Percentiles rank a stretch among this genome's conserved stretches.
phyloP scores from a whole-genome alignment of 352 stramenopile genomes.

The Pythium aristosporum region DNA sequence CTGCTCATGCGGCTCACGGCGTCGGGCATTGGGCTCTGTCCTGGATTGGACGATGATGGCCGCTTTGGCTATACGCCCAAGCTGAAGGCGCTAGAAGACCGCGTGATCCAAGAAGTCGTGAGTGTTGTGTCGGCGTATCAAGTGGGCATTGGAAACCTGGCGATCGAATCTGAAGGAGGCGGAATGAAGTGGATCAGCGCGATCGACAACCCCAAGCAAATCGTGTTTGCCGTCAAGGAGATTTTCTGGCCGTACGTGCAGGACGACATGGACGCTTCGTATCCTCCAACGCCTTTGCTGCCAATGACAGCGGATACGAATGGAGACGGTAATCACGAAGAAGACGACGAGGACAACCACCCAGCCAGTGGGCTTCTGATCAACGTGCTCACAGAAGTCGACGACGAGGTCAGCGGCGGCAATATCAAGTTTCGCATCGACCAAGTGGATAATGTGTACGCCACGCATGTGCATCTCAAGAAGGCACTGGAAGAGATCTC shows the following conservation, averaged over 20 bases:
- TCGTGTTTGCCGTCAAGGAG: constrained; percentile 75
- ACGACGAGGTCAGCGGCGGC: constrained; percentile 55
- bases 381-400: constrained; percentile 68
- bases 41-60: constrained; percentile 35
- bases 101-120: constrained; percentile 69
- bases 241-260: constrained; percentile 78
- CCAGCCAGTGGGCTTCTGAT: constrained; percentile 43
- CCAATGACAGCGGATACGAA: constrained; percentile 7
- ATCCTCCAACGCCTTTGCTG: constrained; percentile 11
- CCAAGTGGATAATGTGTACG: constrained; percentile 51
- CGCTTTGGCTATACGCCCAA: constrained; percentile 48
- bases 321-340: constrained; percentile 3
- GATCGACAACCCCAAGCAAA: constrained; percentile 47
- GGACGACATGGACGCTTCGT: constrained; percentile 17
- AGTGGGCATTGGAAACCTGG: constrained; percentile 44
- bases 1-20: constrained; percentile 51
- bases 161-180: constrained; percentile 26
- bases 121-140: constrained; percentile 65
- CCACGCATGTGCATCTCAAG: constrained; percentile 71
- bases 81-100: constrained; percentile 61
- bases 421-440: constrained; percentile 76
- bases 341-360: constrained; percentile 22
- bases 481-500: constrained; percentile 59
- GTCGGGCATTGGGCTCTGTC: constrained; percentile 66
- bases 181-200: constrained; percentile 32